Evolutionary conservation across 2,329 filamentous ascomycete species (phyloP), one percentile per base, ranked within the genome.

Genomic region (Cryphonectria naterciae): DNA sequence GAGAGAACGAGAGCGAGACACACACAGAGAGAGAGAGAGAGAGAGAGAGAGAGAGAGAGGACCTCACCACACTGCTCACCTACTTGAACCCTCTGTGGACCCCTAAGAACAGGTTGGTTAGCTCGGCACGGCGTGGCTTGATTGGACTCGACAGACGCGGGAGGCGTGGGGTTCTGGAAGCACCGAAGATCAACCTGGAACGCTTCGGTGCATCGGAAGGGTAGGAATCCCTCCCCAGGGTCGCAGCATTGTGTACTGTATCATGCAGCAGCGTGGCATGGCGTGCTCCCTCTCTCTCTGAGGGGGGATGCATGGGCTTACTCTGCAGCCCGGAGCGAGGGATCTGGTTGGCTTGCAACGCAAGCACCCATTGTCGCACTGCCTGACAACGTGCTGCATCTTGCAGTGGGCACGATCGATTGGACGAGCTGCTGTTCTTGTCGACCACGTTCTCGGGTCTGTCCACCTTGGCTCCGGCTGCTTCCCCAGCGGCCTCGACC

Each of bases 301-400:
- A n/a, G 19, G 2, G 32, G 25, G 58, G 54, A n/a, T n/a, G 4
- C 13, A 32, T 35, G 37, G 60, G 60, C 60, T 39, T 25, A 62
- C 37, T 35, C 37, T 46, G 41, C n/a, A 28, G 39, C 39, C 39
- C 63, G 43, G 63, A 11, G 41, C 19, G 41, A 5, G 32, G 32
- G 32, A 52, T 52, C 19, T 37, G 43, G 63, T 25, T 25, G 43
- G 25, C 63, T 37, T 19, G 41, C 62, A 25, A 25, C 61, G 54
- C 54, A 61, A 37, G 63, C 43, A 69, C 62, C 46, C 62, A 69
- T 49, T 39, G 70, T 71, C 63, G 46, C 70, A 71, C 70, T 60
- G 60, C 62, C 39, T 70, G 49, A 46, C 11, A 41, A 58, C 32
- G 66, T 49, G 62, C 68, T 67, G 68, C 71, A 72, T 72, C 68